These are phyloP conservation scores for Diaporthe vaccinii DNA, from an alignment of 2,329 filamentous ascomycete genomes.

Conservation along the genomic window DNA sequence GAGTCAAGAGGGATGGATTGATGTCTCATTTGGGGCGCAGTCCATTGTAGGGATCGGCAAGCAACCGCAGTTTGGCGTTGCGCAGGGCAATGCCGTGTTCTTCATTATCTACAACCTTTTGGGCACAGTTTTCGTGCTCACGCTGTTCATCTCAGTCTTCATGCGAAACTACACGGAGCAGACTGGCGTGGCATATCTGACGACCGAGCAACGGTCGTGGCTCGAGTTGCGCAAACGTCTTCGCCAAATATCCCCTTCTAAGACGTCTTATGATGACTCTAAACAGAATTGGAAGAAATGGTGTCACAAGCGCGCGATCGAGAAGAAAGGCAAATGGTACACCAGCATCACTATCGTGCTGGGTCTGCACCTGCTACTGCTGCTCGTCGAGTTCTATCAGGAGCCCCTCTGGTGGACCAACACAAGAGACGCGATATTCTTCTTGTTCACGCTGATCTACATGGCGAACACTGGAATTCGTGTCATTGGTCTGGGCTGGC, in stretches of 20 bases:
- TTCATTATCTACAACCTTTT: constrained; percentile 97
- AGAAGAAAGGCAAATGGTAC: constrained; percentile 95
- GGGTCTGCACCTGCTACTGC: constrained; percentile 83
- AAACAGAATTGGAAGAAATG: constrained; percentile 87
- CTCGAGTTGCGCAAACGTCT: constrained; percentile 93
- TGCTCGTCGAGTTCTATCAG: constrained; percentile 88
- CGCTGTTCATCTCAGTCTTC: constrained; percentile 97
- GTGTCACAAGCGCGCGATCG: constrained; percentile 94
- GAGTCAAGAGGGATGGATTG: constrained; percentile 97
- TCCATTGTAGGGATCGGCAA: constrained; percentile 81
- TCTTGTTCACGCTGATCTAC: constrained; percentile 86
- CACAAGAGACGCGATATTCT: constrained; percentile 81
- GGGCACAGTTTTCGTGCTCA: constrained; percentile 95
- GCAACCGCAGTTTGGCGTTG: constrained; percentile 78
- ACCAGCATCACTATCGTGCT: constrained; percentile 83
- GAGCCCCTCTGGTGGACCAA: constrained; percentile 79
- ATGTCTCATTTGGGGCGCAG: constrained; percentile 89
- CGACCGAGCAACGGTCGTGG: constrained; percentile 96
- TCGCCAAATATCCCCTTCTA: constrained; percentile 93
- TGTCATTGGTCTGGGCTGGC: constrained; percentile 90
- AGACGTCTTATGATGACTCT: constrained; percentile 85
- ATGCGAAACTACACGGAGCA: constrained; percentile 99
- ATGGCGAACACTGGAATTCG: constrained; percentile 86
- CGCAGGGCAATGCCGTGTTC: constrained; percentile 90
- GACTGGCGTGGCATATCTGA: constrained; percentile 95